Evolutionary conservation across 2,329 filamentous ascomycete genomes (phyloP).

Genomic region (Akanthomyces dipterigenus): DNA sequence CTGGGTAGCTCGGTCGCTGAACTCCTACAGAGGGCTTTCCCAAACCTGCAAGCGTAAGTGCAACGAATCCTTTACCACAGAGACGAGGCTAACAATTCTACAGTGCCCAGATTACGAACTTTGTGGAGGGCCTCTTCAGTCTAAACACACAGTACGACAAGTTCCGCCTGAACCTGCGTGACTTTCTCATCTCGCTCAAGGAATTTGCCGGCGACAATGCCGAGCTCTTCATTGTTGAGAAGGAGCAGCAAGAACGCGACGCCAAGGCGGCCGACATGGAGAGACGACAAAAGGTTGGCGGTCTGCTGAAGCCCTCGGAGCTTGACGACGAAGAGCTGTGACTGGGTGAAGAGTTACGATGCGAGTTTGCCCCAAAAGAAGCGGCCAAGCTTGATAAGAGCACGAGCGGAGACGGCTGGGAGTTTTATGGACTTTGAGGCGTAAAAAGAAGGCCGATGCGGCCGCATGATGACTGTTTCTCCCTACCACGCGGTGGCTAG

Average conservation of each 20-base stretch:
- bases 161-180: conserved; percentile 92
- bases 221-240: conserved; percentile 88
- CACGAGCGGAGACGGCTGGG: conserved; percentile 51
- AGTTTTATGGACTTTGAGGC: conserved; percentile 52
- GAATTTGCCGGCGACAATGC: conserved; percentile 95
- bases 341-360: conserved; percentile 65
- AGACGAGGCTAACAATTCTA: conserved; percentile 27
- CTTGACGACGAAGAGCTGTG: conserved; percentile 87
- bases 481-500: background rate
- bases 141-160: conserved; percentile 84
- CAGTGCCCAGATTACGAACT: conserved; percentile 79
- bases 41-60: conserved; percentile 81
- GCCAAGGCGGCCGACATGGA: conserved; percentile 85
- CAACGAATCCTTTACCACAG: background rate
- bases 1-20: conserved; percentile 79
- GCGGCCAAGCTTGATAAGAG: conserved; percentile 20
- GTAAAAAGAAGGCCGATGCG: conserved; percentile 2
- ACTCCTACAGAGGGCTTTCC: conserved; percentile 82
- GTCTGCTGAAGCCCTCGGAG: conserved; percentile 94
- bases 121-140: conserved; percentile 84
- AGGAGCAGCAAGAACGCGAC: conserved; percentile 83
- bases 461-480: conserved; percentile 1
- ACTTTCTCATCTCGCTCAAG: conserved; percentile 95
- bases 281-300: conserved; percentile 88
- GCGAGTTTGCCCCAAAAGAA: conserved; percentile 45